phyloP scores from a whole-genome alignment of 1,284 basidiomycete genomes.

The Cutaneotrichosporon arboriforme region DNA sequence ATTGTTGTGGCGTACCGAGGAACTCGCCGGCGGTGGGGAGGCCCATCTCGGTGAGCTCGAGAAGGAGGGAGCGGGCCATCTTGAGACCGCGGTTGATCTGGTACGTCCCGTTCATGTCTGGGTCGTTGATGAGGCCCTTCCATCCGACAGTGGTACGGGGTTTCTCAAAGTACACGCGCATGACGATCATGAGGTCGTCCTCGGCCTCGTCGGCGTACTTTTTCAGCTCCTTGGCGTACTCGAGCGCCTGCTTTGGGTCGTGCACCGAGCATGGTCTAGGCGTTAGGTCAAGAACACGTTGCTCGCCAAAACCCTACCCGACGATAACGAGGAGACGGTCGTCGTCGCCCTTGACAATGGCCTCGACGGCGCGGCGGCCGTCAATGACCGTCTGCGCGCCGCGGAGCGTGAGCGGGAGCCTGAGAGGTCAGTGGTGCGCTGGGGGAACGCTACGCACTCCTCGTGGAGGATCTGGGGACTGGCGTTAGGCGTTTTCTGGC shows the following conservation, averaged over 20 bases:
- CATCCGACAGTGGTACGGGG: conserved; percentile 77
- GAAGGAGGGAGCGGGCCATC: conserved; percentile 77
- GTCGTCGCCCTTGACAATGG: conserved; percentile 73
- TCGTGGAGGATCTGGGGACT: conserved; percentile 82
- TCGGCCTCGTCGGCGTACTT: conserved; percentile 73
- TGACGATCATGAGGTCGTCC: conserved; percentile 87
- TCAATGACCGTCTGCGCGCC: conserved; percentile 62
- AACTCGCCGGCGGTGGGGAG: conserved; percentile 92
- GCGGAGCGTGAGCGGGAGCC: conserved; percentile 43
- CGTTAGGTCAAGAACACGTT: conserved; percentile 5
- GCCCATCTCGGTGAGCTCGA: conserved; percentile 80
- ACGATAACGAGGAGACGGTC: conserved; percentile 84
- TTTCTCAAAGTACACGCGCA: conserved; percentile 97
- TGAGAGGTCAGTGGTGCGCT: conserved; percentile 9
- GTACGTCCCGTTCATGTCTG: conserved; percentile 86
- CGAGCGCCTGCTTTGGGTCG: conserved; percentile 73
- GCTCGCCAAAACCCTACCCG: conserved; percentile 55
- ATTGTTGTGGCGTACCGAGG: conserved; percentile 56
- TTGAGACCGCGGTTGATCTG: conserved; percentile 94
- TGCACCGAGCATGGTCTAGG: conserved; percentile 86
- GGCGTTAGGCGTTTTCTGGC: conserved; percentile 9
- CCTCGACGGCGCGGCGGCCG: conserved; percentile 72
- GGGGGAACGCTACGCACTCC: conserved; percentile 51
- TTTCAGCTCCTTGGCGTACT: conserved; percentile 73
- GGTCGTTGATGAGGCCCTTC: conserved; percentile 64